A percentile compares a stretch with the other conserved stretches of the same genome.
These are phyloP conservation scores for Cubamyces sp. DNA, from an alignment of 768 basidiomycete species.

Conservation along the genomic window DNA sequence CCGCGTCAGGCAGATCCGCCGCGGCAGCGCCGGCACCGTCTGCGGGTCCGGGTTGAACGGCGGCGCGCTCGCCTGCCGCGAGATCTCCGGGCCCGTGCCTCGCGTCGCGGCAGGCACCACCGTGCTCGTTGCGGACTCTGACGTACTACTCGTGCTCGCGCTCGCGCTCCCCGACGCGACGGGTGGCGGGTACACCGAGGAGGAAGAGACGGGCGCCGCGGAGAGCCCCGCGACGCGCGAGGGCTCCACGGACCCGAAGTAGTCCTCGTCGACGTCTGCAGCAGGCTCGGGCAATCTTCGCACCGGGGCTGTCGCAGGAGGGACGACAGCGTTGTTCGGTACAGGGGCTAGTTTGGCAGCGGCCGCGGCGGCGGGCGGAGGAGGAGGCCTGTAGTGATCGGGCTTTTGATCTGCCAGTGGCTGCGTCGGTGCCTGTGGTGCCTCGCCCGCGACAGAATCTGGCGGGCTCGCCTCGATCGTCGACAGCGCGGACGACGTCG, in stretches of 20 bases:
- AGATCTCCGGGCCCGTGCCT: conserved; percentile 8
- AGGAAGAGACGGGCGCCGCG: too few relatives aligned
- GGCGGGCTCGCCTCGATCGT: conserved; percentile 37
- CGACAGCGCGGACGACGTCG: conserved; percentile 24
- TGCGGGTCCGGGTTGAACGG: conserved; percentile 37
- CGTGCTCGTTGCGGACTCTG: not conserved
- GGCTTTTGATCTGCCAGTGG: not conserved
- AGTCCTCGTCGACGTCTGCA: conserved; percentile 32
- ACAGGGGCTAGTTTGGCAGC: conserved; percentile 9
- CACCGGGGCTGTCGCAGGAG: conserved; percentile 37
- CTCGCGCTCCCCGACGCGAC: not conserved
- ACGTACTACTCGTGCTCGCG: not conserved
- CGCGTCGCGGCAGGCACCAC: not conserved
- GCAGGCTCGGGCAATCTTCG: conserved; percentile 16
- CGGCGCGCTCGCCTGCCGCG: conserved; percentile 35
- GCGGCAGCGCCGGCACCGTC: conserved; percentile 52
- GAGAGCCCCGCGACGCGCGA: not conserved
- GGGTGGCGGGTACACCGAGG: conserved; percentile 9
- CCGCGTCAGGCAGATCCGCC: conserved; percentile 58
- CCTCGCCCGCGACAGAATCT: conserved; percentile 16
- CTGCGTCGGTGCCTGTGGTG: conserved; percentile 1
- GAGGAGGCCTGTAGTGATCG: not conserved
- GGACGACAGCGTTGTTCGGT: conserved; percentile 15
- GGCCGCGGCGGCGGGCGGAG: conserved; percentile 6
- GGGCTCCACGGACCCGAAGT: conserved; percentile 33